Evolutionary conservation across 2,329 filamentous ascomycete species (phyloP).

Genomic region (Onygenales sp.): DNA sequence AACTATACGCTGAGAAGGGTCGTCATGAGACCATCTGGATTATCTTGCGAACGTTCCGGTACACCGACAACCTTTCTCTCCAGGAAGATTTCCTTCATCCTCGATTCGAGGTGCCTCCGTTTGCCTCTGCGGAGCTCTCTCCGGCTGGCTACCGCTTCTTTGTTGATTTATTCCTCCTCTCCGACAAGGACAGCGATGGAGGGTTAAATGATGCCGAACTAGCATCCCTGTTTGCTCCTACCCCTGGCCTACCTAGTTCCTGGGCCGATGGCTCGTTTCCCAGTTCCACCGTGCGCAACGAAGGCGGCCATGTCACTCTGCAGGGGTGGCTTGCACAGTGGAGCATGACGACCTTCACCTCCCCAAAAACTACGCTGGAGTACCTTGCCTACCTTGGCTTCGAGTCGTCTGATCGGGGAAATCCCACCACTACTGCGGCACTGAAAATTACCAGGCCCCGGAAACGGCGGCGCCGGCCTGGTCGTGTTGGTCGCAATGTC

Average conservation of each 20-base stretch:
- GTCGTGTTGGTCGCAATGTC: constrained; percentile 85
- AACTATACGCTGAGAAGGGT: constrained; percentile 92
- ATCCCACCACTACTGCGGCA: constrained; percentile 68
- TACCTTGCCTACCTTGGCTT: constrained; percentile 96
- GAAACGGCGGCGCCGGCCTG: constrained; percentile 71
- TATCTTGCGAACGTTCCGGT: constrained; percentile 87
- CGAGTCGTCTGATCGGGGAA: constrained; percentile 63
- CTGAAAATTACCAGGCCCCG: constrained; percentile 88
- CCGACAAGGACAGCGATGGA: constrained; percentile 96
- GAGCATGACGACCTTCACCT: constrained; percentile 98
- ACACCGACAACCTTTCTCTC: constrained; percentile 87
- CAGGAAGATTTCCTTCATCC: constrained; percentile 87
- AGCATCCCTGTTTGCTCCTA: constrained; percentile 79
- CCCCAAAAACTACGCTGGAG: constrained; percentile 87
- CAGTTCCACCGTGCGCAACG: constrained; percentile 86
- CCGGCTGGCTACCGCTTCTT: constrained; percentile 95
- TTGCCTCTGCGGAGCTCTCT: constrained; percentile 85
- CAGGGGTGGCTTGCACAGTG: constrained; percentile 98
- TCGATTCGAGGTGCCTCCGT: constrained; percentile 87
- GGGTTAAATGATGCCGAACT: constrained; percentile 82
- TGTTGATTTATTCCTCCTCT: constrained; percentile 87
- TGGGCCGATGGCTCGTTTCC: constrained; percentile 89
- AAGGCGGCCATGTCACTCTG: constrained; percentile 87
- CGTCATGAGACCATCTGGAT: constrained; percentile 98
- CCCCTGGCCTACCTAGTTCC: constrained; percentile 74